Base-by-base conservation (phyloP, 176 grass and related monocot genomes). In the Themeda triandra region DNA sequence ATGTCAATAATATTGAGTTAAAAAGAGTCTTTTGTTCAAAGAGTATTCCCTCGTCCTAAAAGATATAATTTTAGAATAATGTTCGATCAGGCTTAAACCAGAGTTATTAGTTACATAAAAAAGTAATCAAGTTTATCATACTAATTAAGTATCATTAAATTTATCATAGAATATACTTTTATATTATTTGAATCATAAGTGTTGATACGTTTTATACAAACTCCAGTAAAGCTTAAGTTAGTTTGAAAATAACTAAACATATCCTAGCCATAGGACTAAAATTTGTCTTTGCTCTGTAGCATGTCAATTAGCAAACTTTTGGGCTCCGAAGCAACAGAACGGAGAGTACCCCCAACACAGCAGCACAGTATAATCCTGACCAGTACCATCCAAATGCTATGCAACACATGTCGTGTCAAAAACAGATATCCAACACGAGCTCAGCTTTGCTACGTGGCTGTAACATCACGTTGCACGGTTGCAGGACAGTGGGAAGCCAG, bases 401-500 rank as follows among this genome's bases (percentile, higher is more conserved):
- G 66, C 46, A 78, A n/a, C 75, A 1, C 66, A 18, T 32, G 31
- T 31, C 72, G 10, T 56, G 45, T 76, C 62, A 28, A 67, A 15
- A 68, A 56, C 32, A 76, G 78, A 51, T 2, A 51, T 17, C 48
- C 82, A 64, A 37, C 42, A 76, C 30, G 36, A 18, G 13, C 2
- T 29, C 21, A 35, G 2, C 33, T 6, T 3, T 77, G 10, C 81
- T 63, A 65, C 70, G 71, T 75, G 71, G 40, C 63, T 85, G 75
- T 79, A 86, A 71, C 66, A 79, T 86, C 84, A 79, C 39, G 32
- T 4, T n/a, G n/a, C n/a, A n/a, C n/a, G n/a, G 27, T 8, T 39
- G 17, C 51, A 70, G 33, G 64, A 53, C 66, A 62, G 33, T 40
- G 53, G 19, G 10, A 15, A 14, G 12, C 37, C 53, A 17, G 3